A percentile compares a stretch with the other conserved stretches of the same genome.
Evolutionary conservation across 2,329 filamentous ascomycete species (phyloP).

Genomic region (Diaporthe capsici): DNA sequence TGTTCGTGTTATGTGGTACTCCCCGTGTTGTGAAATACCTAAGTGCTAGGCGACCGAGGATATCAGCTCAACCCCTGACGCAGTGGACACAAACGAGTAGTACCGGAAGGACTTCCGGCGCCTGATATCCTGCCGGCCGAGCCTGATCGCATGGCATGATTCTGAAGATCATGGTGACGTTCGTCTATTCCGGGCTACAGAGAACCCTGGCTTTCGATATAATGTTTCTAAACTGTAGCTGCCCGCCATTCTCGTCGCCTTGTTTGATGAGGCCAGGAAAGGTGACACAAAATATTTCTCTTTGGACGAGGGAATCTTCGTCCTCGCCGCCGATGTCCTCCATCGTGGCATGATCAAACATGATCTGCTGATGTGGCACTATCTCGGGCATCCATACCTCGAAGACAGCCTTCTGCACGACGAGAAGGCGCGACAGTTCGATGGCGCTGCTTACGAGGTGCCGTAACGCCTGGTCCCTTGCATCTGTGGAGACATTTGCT

Average conservation of each 20-base stretch:
- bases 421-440: conserved; percentile 69
- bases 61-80: conserved; percentile 11
- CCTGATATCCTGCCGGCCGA: conserved; percentile 14
- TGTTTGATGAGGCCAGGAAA: conserved; percentile 76
- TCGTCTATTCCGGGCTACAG: conserved; percentile 63
- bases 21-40: neutral
- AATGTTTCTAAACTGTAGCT: conserved; percentile 73
- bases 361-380: conserved; percentile 64
- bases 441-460: conserved; percentile 67
- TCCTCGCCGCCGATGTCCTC: conserved; percentile 76
- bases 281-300: conserved; percentile 72
- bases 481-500: conserved; percentile 52
- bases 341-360: conserved; percentile 73
- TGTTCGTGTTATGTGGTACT: conserved; percentile 24
- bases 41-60: neutral
- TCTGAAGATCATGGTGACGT: conserved; percentile 10
- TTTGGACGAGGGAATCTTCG: conserved; percentile 65
- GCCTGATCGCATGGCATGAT: conserved; percentile 28
- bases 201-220: conserved; percentile 77
- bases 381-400: conserved; percentile 68
- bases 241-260: conserved; percentile 75
- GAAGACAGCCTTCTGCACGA: conserved; percentile 72
- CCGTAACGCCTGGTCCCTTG: conserved; percentile 67
- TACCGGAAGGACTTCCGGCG: neutral
- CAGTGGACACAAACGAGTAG: neutral